These are phyloP conservation scores for Alternaria angustiovoidea DNA, from an alignment of 2,329 filamentous ascomycete genomes.

Conservation along the genomic window DNA sequence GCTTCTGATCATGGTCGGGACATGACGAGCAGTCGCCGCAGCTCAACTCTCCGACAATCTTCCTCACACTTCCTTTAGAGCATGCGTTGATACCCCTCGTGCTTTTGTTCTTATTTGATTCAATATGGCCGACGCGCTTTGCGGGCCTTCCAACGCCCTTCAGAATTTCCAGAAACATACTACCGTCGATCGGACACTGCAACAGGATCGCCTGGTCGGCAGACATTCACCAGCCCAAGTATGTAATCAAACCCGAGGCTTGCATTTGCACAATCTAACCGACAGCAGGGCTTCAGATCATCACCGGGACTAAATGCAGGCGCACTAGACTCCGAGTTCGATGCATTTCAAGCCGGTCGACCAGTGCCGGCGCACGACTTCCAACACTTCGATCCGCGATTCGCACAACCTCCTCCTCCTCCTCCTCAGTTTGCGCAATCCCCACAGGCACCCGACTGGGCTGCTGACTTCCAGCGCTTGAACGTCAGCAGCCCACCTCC, in stretches of 20 bases:
- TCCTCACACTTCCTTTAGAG: constrained; percentile 17
- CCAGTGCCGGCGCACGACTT: constrained; percentile 51
- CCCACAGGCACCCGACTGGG: constrained; percentile 55
- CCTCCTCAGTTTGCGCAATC: constrained; percentile 44
- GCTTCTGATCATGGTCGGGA: constrained; percentile 20
- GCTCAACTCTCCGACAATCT: neutral
- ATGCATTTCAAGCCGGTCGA: constrained; percentile 69
- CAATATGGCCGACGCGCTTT: constrained; percentile 71
- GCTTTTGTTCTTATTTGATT: constrained; percentile 14
- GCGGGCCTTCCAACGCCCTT: constrained; percentile 77
- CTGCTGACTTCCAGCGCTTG: constrained; percentile 59
- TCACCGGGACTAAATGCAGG: constrained; percentile 61
- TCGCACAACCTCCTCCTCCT: constrained; percentile 51
- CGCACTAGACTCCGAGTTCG: constrained; percentile 71
- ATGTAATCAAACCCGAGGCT: constrained; percentile 26
- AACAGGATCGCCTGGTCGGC: constrained; percentile 73
- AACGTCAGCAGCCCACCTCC: constrained; percentile 52
- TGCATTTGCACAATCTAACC: neutral
- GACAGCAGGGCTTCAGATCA: constrained; percentile 68
- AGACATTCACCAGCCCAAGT: constrained; percentile 66
- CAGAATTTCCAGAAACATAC: constrained; percentile 77
- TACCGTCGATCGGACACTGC: constrained; percentile 72
- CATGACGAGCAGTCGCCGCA: constrained; percentile 3
- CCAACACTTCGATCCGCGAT: constrained; percentile 45
- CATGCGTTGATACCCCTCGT: constrained; percentile 34